Evolutionary conservation across 2,329 filamentous ascomycete genomes (phyloP).

Genomic region (Monilinia polystroma): DNA sequence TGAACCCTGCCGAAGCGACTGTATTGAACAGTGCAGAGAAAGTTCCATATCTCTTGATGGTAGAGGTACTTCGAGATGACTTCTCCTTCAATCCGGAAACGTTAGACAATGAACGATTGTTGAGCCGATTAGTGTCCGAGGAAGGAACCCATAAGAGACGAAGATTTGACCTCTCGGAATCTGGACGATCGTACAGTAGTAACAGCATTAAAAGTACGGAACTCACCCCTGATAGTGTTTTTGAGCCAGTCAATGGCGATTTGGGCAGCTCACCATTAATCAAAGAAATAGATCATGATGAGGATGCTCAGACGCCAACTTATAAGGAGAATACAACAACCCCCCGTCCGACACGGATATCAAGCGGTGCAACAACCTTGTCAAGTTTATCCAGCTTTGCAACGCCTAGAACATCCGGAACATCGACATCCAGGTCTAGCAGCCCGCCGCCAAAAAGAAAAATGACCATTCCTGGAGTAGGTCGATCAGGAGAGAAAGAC

Average conservation of each 20-base stretch:
- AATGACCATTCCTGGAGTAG: slow-evolving; percentile 57
- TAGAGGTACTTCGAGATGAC: slow-evolving; percentile 77
- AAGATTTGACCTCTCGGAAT: slow-evolving; percentile 69
- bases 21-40: slow-evolving; percentile 85
- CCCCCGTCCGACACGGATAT: slow-evolving; percentile 52
- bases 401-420: slow-evolving; percentile 69
- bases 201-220: slow-evolving; percentile 44
- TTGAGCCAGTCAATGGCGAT: slow-evolving; percentile 79
- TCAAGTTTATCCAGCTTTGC: slow-evolving; percentile 59
- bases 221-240: slow-evolving; percentile 64
- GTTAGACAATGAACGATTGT: slow-evolving; percentile 66
- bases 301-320: slow-evolving; percentile 29
- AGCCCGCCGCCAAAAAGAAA: slow-evolving; percentile 62
- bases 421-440: slow-evolving; percentile 64
- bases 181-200: slow-evolving; percentile 49
- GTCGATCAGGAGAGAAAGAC: slow-evolving; percentile 56
- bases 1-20: slow-evolving; percentile 81
- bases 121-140: slow-evolving; percentile 57
- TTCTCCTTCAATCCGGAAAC: slow-evolving; percentile 79
- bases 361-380: slow-evolving; percentile 60
- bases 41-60: slow-evolving; percentile 81
- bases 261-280: slow-evolving; percentile 71
- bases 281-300: slow-evolving; percentile 50
- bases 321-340: slow-evolving; percentile 38
- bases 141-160: slow-evolving; percentile 55